phyloP scores from a whole-genome alignment of 2,329 filamentous ascomycete species.

The Neopestalotiopsis sp. region DNA sequence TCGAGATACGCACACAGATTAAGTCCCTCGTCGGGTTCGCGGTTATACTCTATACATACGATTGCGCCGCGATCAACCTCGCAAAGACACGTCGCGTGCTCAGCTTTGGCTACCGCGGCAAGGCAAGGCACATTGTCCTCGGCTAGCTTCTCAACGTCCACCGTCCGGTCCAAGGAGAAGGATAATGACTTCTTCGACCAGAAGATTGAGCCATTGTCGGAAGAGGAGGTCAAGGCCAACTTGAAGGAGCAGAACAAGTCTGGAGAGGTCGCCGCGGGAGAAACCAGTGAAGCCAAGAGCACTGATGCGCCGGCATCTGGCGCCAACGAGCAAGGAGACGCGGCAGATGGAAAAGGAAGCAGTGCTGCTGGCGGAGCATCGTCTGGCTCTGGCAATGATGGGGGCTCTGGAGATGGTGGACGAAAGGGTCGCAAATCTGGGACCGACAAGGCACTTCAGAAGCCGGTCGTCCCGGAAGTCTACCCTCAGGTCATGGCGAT shows the following conservation, averaged over 20 bases:
- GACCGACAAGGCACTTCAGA: slow-evolving; percentile 78
- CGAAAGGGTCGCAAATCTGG: slow-evolving; percentile 73
- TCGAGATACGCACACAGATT: slow-evolving; percentile 28
- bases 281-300: slow-evolving; percentile 51
- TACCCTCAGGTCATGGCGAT: slow-evolving; percentile 98
- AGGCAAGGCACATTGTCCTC: slow-evolving; percentile 20
- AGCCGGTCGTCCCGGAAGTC: slow-evolving; percentile 88
- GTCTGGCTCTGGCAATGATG: slow-evolving; percentile 59
- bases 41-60: slow-evolving; percentile 32
- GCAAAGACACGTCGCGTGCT: slow-evolving; percentile 27
- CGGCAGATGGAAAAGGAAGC: slow-evolving; percentile 61
- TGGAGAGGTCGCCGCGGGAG: slow-evolving; percentile 44
- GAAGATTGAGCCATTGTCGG: slow-evolving; percentile 51
- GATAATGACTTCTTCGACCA: slow-evolving; percentile 56
- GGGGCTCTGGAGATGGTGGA: slow-evolving; percentile 62
- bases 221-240: slow-evolving; percentile 58
- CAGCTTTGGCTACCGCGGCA: slow-evolving; percentile 23
- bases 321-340: slow-evolving; percentile 47
- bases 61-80: slow-evolving; percentile 20
- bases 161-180: slow-evolving; percentile 44
- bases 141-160: slow-evolving; percentile 43
- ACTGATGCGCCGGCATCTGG: slow-evolving; percentile 50
- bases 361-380: slow-evolving; percentile 59
- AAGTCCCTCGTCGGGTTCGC: slow-evolving; percentile 24
- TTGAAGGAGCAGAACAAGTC: slow-evolving; percentile 46